phyloP scores from a whole-genome alignment of 805 yeast genomes.

The Starmerella etchellsii region DNA sequence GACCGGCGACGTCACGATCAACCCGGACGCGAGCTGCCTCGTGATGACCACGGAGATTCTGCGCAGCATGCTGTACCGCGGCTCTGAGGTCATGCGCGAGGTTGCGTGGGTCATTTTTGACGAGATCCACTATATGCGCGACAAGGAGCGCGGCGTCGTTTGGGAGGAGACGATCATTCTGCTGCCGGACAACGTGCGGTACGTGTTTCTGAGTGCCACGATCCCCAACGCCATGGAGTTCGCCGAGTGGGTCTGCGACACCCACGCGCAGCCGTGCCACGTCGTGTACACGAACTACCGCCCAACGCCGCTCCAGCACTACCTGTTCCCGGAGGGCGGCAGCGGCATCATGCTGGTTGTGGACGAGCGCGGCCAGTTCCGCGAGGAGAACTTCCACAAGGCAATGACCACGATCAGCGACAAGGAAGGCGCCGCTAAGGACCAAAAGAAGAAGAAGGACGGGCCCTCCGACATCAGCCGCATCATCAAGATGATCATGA shows the following conservation, averaged over 20 bases:
- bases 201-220: slow-evolving; percentile 88
- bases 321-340: slow-evolving; percentile 95
- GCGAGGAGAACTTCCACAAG: slow-evolving; percentile 96
- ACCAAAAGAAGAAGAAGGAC: slow-evolving; percentile 61
- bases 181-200: slow-evolving; percentile 90
- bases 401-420: slow-evolving; percentile 92
- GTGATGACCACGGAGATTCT: slow-evolving; percentile 99
- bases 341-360: slow-evolving; percentile 96
- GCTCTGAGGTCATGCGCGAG: slow-evolving; percentile 96
- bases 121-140: slow-evolving; percentile 98
- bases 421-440: slow-evolving; percentile 43
- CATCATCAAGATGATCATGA: slow-evolving; percentile 95
- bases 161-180: slow-evolving; percentile 98
- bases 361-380: slow-evolving; percentile 88
- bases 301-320: slow-evolving; percentile 97
- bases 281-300: slow-evolving; percentile 97
- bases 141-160: slow-evolving; percentile 94
- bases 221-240: slow-evolving; percentile 97
- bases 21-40: slow-evolving; percentile 95
- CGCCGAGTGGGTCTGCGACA: slow-evolving; percentile 96
- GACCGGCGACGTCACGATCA: slow-evolving; percentile 98
- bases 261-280: slow-evolving; percentile 93
- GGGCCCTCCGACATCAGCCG: slow-evolving; percentile 90
- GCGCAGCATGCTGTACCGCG: slow-evolving; percentile 91
- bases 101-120: slow-evolving; percentile 98